Evolutionary conservation across 148 eudicot species (phyloP).

Genomic region (Diospyros kaki): DNA sequence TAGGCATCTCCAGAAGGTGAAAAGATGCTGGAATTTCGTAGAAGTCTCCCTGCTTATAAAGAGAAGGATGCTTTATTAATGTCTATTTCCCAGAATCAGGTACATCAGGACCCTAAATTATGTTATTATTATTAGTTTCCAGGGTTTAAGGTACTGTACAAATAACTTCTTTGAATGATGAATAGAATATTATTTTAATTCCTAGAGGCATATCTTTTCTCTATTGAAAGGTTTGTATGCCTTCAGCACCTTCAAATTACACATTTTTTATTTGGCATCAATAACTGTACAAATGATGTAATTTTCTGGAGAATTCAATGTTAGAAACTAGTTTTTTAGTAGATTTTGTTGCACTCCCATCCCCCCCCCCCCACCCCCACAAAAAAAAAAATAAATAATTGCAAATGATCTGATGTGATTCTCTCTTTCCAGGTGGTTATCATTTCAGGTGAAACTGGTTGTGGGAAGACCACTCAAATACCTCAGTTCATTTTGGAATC

Average conservation of each 20-base stretch:
- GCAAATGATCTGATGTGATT: constrained; percentile 3
- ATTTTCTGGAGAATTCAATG: not conserved
- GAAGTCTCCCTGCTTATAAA: constrained; percentile 84
- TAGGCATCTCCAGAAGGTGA: constrained; percentile 83
- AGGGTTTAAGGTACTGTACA: not conserved
- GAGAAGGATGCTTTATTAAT: constrained; percentile 71
- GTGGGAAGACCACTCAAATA: constrained; percentile 98
- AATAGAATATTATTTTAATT: not conserved
- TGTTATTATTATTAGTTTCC: constrained; percentile 1
- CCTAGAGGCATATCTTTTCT: not conserved
- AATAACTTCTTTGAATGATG: not conserved
- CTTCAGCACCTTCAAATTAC: not conserved
- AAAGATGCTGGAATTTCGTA: constrained; percentile 75
- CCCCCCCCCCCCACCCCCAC: not conserved
- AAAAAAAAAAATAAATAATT: no score
- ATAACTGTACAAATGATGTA: not conserved
- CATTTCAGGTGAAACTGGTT: constrained; percentile 98
- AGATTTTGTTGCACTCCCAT: not conserved
- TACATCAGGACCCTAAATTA: constrained; percentile 13
- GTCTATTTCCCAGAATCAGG: constrained; percentile 80
- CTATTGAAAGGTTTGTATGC: not conserved
- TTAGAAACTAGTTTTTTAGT: not conserved
- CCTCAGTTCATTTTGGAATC: constrained; percentile 97
- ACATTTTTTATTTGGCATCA: not conserved
- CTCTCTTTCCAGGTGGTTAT: constrained; percentile 63